Base-by-base conservation (phyloP, 345 rosid genomes). In the Boechera stricta region DNA sequence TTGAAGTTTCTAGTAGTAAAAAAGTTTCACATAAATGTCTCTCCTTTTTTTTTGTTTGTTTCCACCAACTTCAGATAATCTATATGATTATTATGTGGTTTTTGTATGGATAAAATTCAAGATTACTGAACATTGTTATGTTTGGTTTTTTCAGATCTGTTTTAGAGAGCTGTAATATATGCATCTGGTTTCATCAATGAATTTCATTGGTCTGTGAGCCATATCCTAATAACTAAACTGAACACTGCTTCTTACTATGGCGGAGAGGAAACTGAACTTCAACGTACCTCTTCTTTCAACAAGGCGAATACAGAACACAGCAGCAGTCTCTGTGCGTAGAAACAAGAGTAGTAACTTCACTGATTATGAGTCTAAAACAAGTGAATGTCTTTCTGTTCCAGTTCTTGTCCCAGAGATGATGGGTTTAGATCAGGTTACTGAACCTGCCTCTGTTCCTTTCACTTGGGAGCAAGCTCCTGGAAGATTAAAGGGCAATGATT, bases 401-500 rank as follows among this genome's bases (percentile, higher is more conserved):
- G 73, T 71, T 67, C 74, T 55, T 48, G 71, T 75, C 28, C 21
- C 83, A 2, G 89, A 82, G 52, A 48, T 70, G 52, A 54, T 69
- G 29, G 73, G 60, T 57, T 79, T 83, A 74, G 95, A 90, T 45
- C 91, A 85, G 48, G 89, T 90, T 29, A 90, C 89, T 3, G 89
- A 92, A 72, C 82, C 91, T 26, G 94, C 73, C 55, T 89, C 97
- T 6, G 93, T 95, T 71, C 98, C 99, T 76, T 95, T 95, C 67
- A 72, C 73, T 13, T 95, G 99, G 98, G 98, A 92, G 63, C 86
- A 82, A 69, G 85, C 87, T 67, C 98, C 99, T 47, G 99, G 99
- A 21, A 83, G 83, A 76, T 73, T 86, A 5, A 95, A 86, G 72
- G 80, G 74, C 21, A 65, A 69, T 4, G 80, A 64, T 68, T 57